phyloP scores from a whole-genome alignment of 495 filamentous ascomycete species.

The Bryoglossum gracile region DNA sequence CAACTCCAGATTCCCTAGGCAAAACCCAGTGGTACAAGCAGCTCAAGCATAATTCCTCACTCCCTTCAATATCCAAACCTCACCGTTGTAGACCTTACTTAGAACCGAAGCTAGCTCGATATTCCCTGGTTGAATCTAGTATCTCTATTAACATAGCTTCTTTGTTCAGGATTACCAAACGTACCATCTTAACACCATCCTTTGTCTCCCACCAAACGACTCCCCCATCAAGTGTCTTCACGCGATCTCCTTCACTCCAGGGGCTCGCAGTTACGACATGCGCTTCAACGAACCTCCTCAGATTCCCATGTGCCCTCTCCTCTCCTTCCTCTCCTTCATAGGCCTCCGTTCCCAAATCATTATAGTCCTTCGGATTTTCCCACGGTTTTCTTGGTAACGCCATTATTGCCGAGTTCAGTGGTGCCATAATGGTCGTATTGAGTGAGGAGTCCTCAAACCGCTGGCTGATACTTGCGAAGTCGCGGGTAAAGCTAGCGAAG shows the following conservation, averaged over 20 bases:
- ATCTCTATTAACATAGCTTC: slow-evolving; percentile 4
- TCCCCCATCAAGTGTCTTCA: slow-evolving; percentile 59
- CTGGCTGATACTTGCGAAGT: slow-evolving; percentile 62
- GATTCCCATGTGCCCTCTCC: slow-evolving; percentile 70
- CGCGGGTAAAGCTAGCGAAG: slow-evolving; percentile 78
- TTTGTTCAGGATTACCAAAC: slow-evolving; percentile 23
- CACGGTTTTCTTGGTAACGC: slow-evolving; percentile 83
- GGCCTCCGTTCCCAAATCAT: slow-evolving; percentile 59
- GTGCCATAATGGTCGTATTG: slow-evolving; percentile 89
- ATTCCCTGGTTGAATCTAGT: slow-evolving; percentile 72
- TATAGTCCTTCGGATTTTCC: slow-evolving; percentile 83
- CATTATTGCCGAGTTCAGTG: slow-evolving; percentile 73
- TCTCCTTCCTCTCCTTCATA: slow-evolving; percentile 76
- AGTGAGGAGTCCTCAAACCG: slow-evolving; percentile 60
- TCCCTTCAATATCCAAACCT: slow-evolving; percentile 69
- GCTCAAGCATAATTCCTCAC: slow-evolving; percentile 70
- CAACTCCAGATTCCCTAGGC: too few species aligned
- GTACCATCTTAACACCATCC: slow-evolving; percentile 63
- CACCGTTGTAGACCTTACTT: slow-evolving; percentile 72
- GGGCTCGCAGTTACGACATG: slow-evolving; percentile 73
- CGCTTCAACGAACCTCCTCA: slow-evolving; percentile 78
- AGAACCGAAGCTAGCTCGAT: slow-evolving; percentile 67
- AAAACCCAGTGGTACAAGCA: too few species aligned
- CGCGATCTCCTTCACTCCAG: slow-evolving; percentile 71
- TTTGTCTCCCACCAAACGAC: slow-evolving; percentile 76